Evolutionary conservation across 1,284 basidiomycete genomes (phyloP).

Genomic region (Bjerkandera adusta): DNA sequence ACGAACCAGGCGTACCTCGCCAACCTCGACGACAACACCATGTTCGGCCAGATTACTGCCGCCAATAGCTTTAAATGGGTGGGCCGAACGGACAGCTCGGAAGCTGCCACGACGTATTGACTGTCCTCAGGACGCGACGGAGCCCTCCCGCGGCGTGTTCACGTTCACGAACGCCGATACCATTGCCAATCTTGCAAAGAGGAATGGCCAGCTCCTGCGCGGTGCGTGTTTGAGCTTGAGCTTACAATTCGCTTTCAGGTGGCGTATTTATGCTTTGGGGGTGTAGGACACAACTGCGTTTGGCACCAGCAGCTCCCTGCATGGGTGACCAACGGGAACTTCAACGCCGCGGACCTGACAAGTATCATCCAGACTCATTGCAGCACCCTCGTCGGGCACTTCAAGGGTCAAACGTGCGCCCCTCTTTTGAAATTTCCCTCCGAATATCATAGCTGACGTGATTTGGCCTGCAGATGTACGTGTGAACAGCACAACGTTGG

Average conservation of each 20-base stretch:
- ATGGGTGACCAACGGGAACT: slow-evolving; percentile 47
- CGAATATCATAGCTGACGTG: neutral
- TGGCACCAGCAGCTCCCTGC: slow-evolving; percentile 54
- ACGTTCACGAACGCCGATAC: slow-evolving; percentile 44
- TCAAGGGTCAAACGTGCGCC: slow-evolving; percentile 48
- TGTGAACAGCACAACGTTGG: no score
- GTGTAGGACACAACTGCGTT: slow-evolving; percentile 44
- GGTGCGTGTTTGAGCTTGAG: slow-evolving; percentile 16
- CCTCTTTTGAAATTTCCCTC: neutral
- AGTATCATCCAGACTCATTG: slow-evolving; percentile 46
- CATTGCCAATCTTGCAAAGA: slow-evolving; percentile 45
- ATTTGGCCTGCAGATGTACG: slow-evolving; percentile 30
- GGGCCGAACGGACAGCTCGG: neutral
- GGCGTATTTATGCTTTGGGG: no score
- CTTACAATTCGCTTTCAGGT: neutral
- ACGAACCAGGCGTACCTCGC: slow-evolving; percentile 42
- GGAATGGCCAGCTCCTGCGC: slow-evolving; percentile 37
- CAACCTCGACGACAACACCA: slow-evolving; percentile 38
- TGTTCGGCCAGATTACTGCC: slow-evolving; percentile 51
- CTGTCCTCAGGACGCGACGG: slow-evolving; percentile 51
- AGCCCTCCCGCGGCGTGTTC: slow-evolving; percentile 47
- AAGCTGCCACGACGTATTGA: neutral
- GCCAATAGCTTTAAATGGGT: slow-evolving; percentile 61
- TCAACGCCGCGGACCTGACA: slow-evolving; percentile 40
- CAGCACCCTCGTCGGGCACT: slow-evolving; percentile 45